Evolutionary conservation across 371 early-diverging fungal genomes (phyloP), one percentile per base, ranked within the genome.

Genomic region (Gilbertella persicaria): DNA sequence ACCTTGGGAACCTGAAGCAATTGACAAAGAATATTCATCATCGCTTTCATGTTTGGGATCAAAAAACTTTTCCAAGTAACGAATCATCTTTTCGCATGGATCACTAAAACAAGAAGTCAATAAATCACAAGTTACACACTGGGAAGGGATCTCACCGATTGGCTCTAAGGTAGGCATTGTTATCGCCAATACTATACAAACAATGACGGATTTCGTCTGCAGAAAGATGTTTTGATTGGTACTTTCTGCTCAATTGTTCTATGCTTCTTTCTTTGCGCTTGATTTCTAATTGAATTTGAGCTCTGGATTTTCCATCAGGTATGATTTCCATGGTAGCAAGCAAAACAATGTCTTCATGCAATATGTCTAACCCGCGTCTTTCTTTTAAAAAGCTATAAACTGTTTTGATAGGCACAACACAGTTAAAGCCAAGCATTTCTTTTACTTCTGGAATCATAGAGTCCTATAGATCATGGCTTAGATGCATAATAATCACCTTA

Each of bases 101-200:
- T 97, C 98, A 43, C 96, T 81, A 33, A 9, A 21, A 36, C 19
- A 36, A 17, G 13, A 45, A 36, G n/a, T n/a, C n/a, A n/a, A n/a
- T n/a, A n/a, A n/a, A n/a, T n/a, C n/a, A n/a, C 20, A 8, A 48
- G 24, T 13, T 23, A 4, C 13, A 33, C 28, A 29, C 28, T 36
- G 13, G 13, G n/a, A 10, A 28, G 26, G 7, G 3, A 17, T 40
- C 63, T 67, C 74, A 84, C 87, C 87, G 83, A 64, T 90, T 91
- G 17, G 81, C 84, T 52, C 94, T 75, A 53, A 97, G 73, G 75
- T 88, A 98, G n/a, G 91, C 86, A 73, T 95, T 91, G 68, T 98
- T 97, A 60, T 97, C 98, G 38, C 97, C 96, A 60, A 98, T 95
- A 43, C 89, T 89, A 61, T 96, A 94, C 20, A 98, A 72, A 62